These are phyloP conservation scores for Rhodamnia argentea DNA, from an alignment of 345 rosid genomes.

Conservation along the genomic window DNA sequence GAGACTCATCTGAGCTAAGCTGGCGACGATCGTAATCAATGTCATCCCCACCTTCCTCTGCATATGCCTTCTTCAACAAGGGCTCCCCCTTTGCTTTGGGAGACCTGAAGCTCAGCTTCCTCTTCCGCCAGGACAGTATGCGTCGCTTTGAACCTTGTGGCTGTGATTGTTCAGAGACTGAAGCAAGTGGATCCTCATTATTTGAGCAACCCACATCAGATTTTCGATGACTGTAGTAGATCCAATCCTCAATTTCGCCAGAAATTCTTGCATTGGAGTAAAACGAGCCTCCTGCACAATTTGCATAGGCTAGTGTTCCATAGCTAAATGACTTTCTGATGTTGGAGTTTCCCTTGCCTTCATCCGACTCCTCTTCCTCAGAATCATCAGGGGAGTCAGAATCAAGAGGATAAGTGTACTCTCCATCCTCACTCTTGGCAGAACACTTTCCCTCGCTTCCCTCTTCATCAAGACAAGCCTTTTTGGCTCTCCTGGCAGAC, in stretches of 20 bases:
- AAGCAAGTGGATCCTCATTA: conserved; percentile 28
- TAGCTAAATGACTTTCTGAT: conserved; percentile 65
- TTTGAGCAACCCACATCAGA: conserved; percentile 48
- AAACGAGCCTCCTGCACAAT: conserved; percentile 61
- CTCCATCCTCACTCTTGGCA: conserved; percentile 63
- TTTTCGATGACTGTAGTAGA: conserved; percentile 71
- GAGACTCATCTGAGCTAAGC: conserved; percentile 75
- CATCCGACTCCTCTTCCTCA: conserved; percentile 80
- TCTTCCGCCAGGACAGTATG: conserved; percentile 82
- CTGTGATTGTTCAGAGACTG: conserved; percentile 34
- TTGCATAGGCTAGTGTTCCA: conserved; percentile 75
- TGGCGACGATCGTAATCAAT: conserved; percentile 93
- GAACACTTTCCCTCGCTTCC: conserved; percentile 61
- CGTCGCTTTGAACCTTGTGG: conserved; percentile 50
- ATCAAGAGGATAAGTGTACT: conserved; percentile 68
- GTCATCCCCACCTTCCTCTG: conserved; percentile 99
- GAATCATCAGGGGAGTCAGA: conserved; percentile 72
- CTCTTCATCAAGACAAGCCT: conserved; percentile 59
- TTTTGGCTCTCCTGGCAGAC: conserved; percentile 50
- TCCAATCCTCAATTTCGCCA: conserved; percentile 64
- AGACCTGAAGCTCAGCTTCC: conserved; percentile 84
- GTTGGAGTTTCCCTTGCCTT: conserved; percentile 36
- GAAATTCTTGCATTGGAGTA: conserved; percentile 31
- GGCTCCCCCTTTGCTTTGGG: conserved; percentile 86
- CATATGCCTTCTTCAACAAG: conserved; percentile 75